Percentiles rank a stretch among this genome's conserved stretches.
These are phyloP conservation scores for Scutellaria galericulata DNA, from an alignment of 257 asterid species.

Conservation along the genomic window DNA sequence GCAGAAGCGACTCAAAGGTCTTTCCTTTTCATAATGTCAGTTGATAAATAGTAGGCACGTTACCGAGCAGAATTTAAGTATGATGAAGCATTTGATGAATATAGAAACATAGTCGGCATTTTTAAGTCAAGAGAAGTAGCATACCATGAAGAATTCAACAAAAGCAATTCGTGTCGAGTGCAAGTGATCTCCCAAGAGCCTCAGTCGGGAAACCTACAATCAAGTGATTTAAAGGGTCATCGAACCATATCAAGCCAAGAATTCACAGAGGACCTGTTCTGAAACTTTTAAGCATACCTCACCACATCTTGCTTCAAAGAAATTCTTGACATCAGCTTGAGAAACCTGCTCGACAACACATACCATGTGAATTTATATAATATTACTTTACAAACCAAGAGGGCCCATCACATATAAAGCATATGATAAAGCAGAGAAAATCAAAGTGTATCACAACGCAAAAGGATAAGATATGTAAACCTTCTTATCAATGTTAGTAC, in stretches of 20 bases:
- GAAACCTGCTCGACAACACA: conserved; percentile 58
- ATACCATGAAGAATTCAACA: conserved; percentile 79
- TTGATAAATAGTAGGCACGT: neutral
- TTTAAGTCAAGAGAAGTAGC: conserved; percentile 18
- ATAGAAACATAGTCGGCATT: neutral
- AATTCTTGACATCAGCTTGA: conserved; percentile 83
- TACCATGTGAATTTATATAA: conserved; percentile 9
- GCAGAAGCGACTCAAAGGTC: neutral
- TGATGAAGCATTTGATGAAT: neutral
- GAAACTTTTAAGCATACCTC: conserved; percentile 56
- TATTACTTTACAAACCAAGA: conserved; percentile 6
- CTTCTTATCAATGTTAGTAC: conserved; percentile 95
- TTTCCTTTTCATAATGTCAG: neutral
- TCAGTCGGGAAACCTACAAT: conserved; percentile 86
- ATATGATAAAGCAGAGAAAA: neutral
- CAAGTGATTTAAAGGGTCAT: conserved; percentile 27
- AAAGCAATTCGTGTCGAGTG: conserved; percentile 89
- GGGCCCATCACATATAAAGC: neutral
- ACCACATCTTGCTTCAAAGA: conserved; percentile 90
- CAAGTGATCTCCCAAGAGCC: conserved; percentile 91
- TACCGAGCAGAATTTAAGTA: too few species aligned
- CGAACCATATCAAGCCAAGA: conserved; percentile 12
- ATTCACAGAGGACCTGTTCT: conserved; percentile 11
- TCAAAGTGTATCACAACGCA: neutral
- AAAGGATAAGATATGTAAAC: conserved; percentile 42